Percentiles rank a stretch among this genome's conserved stretches.
phyloP scores from a whole-genome alignment of 192 early-diverging fungal genomes.

The Gryganskiella cystojenkinii region DNA sequence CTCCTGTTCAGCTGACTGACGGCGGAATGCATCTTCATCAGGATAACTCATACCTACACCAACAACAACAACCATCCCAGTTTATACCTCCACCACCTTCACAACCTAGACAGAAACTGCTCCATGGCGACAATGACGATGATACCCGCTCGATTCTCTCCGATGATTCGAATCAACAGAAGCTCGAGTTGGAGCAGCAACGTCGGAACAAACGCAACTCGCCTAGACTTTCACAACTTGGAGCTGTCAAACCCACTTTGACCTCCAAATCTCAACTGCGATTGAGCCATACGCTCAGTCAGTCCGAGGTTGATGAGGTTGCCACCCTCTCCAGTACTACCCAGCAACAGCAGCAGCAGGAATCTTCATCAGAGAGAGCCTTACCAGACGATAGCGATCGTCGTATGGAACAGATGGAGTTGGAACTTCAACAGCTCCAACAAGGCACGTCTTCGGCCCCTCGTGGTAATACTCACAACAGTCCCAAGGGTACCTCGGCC shows the following conservation, averaged over 20 bases:
- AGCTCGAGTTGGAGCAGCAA: conserved; percentile 13
- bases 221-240: conserved; percentile 6
- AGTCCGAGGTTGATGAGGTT: conserved; percentile 18
- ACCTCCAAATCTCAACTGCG: conserved; percentile 28
- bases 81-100: no score
- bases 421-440: no score
- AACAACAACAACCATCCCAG: not conserved
- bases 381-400: no score
- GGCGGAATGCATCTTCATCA: no score
- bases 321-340: conserved; percentile 8
- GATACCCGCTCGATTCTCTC: not conserved
- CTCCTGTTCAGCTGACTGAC: not conserved
- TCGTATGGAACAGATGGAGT: no score
- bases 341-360: conserved; percentile 12
- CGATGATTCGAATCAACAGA: conserved; percentile 8
- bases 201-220: conserved; percentile 23
- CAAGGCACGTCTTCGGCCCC: not conserved
- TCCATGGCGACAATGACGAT: conserved; percentile 17
- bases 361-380: not conserved
- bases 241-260: conserved; percentile 14
- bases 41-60: no score
- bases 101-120: conserved; percentile 3
- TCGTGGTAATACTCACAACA: not conserved
- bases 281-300: conserved; percentile 24
- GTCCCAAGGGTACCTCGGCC: not conserved